Evolutionary conservation across 768 basidiomycete genomes (phyloP).

Genomic region (Xerocomellus chrysenteron): DNA sequence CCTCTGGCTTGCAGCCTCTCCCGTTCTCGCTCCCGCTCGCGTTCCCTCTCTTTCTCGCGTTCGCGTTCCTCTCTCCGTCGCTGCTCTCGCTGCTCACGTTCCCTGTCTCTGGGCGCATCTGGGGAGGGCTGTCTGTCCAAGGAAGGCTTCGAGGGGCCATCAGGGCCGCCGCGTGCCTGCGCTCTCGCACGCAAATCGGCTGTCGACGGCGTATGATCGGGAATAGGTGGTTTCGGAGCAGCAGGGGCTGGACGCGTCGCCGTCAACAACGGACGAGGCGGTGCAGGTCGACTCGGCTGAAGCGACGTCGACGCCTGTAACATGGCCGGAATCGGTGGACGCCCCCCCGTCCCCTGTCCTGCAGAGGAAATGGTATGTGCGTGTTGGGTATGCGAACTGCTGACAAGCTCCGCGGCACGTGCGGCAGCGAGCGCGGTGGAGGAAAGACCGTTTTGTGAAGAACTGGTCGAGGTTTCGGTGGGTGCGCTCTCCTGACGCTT

Average conservation of each 20-base stretch:
- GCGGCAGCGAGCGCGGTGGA: constrained; percentile 50
- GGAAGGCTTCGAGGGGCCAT: constrained; percentile 31
- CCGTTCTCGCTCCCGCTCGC: constrained; percentile 30
- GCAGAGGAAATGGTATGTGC: constrained; percentile 41
- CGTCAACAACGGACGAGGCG: constrained; percentile 63
- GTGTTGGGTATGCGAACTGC: constrained; percentile 45
- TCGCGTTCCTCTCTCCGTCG: constrained; percentile 39
- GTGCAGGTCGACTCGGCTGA: constrained; percentile 64
- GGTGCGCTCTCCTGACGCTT: constrained; percentile 51
- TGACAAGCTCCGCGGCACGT: constrained; percentile 63
- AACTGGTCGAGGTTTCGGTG: constrained; percentile 29
- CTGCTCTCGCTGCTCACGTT: constrained; percentile 39
- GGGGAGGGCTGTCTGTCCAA: constrained; percentile 42
- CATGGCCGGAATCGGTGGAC: constrained; percentile 28
- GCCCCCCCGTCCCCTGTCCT: constrained; percentile 24
- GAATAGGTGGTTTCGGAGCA: constrained; percentile 39
- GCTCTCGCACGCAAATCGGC: constrained; percentile 66
- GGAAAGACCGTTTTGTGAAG: constrained; percentile 37
- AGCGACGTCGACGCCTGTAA: constrained; percentile 36
- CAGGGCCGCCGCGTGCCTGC: constrained; percentile 55
- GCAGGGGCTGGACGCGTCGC: constrained; percentile 56
- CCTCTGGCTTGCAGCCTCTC: constrained; percentile 29
- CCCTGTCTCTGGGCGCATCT: constrained; percentile 34
- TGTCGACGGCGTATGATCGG: constrained; percentile 57
- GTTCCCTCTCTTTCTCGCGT: constrained; percentile 32